A percentile compares a stretch with the other conserved stretches of the same genome.
Conservation (phyloP, 108 stramenopile species). For the Cafeteria roenbergensis region DNA sequence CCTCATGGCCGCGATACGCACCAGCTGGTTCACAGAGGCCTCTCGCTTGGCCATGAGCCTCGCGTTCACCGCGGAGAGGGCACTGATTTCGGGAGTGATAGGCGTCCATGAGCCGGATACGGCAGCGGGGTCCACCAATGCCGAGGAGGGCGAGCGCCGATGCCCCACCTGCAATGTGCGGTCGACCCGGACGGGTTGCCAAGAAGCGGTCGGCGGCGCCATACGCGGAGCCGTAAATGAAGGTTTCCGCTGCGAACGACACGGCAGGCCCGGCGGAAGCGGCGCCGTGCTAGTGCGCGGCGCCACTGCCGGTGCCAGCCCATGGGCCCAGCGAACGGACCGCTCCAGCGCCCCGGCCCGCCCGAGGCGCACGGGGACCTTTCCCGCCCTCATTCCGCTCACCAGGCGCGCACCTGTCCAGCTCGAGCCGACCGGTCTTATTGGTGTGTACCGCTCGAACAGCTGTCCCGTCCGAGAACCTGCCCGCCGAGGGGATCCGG, state of each 20-base stretch:
- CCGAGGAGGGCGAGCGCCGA: not conserved
- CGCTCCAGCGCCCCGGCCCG: not conserved
- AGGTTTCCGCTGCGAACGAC: not conserved
- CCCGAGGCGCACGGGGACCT: not conserved
- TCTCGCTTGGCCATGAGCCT: constrained; percentile 4
- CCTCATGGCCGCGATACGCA: too few species aligned
- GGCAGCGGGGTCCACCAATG: not conserved
- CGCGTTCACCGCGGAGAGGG: not conserved
- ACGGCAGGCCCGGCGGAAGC: not conserved
- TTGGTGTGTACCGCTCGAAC: not conserved
- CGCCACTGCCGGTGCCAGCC: not conserved
- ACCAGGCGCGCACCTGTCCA: not conserved
- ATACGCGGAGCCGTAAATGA: not conserved
- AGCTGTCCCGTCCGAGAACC: not conserved
- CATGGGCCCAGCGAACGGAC: constrained; percentile 1
- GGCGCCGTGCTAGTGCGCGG: too few species aligned
- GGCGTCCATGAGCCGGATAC: not conserved
- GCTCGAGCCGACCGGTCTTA: not conserved
- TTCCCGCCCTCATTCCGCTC: not conserved
- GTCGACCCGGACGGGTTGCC: not conserved
- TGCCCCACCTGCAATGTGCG: not conserved
- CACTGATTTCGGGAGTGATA: not conserved
- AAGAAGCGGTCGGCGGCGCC: not conserved
- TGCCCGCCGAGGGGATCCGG: not conserved
- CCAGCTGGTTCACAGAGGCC: not conserved